Evolutionary conservation across 1,284 basidiomycete genomes (phyloP), one percentile per base, ranked within the genome.

Genomic region (Testicularia cyperi): DNA sequence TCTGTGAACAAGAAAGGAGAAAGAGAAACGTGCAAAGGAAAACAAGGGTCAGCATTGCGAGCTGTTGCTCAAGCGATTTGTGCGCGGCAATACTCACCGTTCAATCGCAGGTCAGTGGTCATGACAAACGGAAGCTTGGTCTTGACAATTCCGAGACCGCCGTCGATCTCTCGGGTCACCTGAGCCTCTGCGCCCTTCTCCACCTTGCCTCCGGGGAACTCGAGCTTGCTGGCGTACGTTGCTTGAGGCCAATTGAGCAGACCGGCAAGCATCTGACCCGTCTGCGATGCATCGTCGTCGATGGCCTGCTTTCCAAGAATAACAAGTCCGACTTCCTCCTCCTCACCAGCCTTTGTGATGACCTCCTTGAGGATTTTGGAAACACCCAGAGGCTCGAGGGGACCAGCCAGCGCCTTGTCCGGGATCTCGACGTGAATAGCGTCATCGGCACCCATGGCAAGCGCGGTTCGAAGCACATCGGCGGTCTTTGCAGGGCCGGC

Each of bases 261-360:
- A 3, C 91, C 94, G 15, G 94, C 92, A 28, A 98, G 83, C 89
- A 97, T 97, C 77, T 96, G 92, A 1, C 94, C 94, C 7, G 94
- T 97, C 80, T 92, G 87, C n/a, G 90, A 89, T 4, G 89, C 83
- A 78, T 98, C 94, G 70, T 95, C 92, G 79, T 98, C 94, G 68
- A 98, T 98, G 10, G 94, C 88, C 79, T 98, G 94, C 80, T 98
- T 98, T n/a, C 95, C 94, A 79, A 96, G 83, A 58, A 98, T 92
- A 42, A 98, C 86, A 47, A 98, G 70, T 70, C 97, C 92, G 3
- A 89, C 82, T 25, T 82, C 80, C 37, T 77, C 74, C 33, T 70
- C 65, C 53, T 83, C 82, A 62, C 85, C 81, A 67, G 86, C 82
- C 37, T 83, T 83, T 48, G 86, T 82, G 47, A 96, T 86, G 57